These are phyloP conservation scores for Sechiopsis laciniata DNA, from an alignment of 306 rosid genomes.

Conservation along the genomic window DNA sequence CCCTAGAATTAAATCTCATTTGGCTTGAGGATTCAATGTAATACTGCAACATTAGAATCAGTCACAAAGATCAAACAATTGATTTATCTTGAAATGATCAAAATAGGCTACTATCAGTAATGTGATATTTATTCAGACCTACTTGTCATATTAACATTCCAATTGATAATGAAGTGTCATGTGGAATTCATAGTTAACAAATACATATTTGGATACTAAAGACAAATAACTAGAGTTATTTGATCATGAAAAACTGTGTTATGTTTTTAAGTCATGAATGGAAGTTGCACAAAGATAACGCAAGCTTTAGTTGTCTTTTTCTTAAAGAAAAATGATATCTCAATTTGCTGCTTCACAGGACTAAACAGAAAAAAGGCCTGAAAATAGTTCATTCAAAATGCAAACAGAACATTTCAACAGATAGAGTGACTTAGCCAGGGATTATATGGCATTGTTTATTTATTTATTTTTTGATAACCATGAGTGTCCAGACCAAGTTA, in stretches of 20 bases:
- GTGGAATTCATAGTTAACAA: not conserved
- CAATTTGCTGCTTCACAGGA: not conserved
- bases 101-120: not conserved
- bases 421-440: not conserved
- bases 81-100: not conserved
- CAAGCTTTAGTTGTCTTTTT: not conserved
- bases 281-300: not conserved
- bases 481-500: no score
- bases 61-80: slow-evolving; percentile 8
- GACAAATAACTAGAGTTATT: not conserved
- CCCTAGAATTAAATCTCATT: slow-evolving; percentile 51
- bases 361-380: not conserved
- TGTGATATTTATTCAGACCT: not conserved
- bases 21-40: slow-evolving; percentile 47
- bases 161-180: not conserved
- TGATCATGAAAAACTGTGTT: not conserved
- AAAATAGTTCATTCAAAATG: slow-evolving; percentile 4
- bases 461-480: not conserved
- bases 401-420: not conserved
- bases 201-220: not conserved
- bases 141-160: not conserved
- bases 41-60: slow-evolving; percentile 45
- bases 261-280: not conserved
- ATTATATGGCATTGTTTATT: not conserved
- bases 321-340: not conserved